Percentiles rank a stretch among this genome's conserved stretches.
Evolutionary conservation across 208 protist species (phyloP).

Genomic region (Crithidia sp.): DNA sequence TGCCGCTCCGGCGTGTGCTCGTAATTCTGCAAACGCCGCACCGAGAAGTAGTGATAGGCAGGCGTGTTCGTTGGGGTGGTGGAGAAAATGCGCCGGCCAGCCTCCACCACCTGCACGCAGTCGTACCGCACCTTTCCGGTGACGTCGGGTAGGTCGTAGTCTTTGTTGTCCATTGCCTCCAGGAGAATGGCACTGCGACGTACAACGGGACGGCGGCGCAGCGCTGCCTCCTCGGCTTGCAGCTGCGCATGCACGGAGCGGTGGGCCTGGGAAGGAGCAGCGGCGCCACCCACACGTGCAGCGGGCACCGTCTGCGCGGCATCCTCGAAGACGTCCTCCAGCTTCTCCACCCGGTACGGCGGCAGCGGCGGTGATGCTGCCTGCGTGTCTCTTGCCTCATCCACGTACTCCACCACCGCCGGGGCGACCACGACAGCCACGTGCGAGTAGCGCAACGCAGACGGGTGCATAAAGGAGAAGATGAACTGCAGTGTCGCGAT

Average conservation of each 20-base stretch:
- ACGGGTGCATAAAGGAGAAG: constrained; percentile 41
- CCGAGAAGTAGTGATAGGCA: constrained; percentile 67
- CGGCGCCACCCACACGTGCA: not conserved
- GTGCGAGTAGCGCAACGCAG: constrained; percentile 81
- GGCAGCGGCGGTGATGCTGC: not conserved
- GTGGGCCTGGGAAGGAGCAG: not conserved
- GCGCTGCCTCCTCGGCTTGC: constrained; percentile 30
- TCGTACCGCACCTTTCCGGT: constrained; percentile 54
- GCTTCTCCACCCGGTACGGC: constrained; percentile 16
- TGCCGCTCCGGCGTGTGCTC: constrained; percentile 35
- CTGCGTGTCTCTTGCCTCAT: constrained; percentile 1
- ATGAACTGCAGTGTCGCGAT: constrained; percentile 65
- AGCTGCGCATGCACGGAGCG: constrained; percentile 37
- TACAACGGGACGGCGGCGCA: constrained; percentile 24
- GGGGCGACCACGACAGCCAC: constrained; percentile 84
- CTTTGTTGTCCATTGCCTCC: constrained; percentile 81
- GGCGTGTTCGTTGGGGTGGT: constrained; percentile 21
- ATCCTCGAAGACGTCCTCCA: constrained; percentile 14
- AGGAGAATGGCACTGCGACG: constrained; percentile 67
- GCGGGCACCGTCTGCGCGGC: not conserved
- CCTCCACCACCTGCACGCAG: constrained; percentile 70
- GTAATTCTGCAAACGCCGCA: constrained; percentile 59
- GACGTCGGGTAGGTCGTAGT: constrained; percentile 60
- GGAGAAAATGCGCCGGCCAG: constrained; percentile 52
- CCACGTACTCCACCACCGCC: constrained; percentile 42